Evolutionary conservation across 1,284 basidiomycete genomes (phyloP).

Genomic region (Ceratobasidium sp.): DNA sequence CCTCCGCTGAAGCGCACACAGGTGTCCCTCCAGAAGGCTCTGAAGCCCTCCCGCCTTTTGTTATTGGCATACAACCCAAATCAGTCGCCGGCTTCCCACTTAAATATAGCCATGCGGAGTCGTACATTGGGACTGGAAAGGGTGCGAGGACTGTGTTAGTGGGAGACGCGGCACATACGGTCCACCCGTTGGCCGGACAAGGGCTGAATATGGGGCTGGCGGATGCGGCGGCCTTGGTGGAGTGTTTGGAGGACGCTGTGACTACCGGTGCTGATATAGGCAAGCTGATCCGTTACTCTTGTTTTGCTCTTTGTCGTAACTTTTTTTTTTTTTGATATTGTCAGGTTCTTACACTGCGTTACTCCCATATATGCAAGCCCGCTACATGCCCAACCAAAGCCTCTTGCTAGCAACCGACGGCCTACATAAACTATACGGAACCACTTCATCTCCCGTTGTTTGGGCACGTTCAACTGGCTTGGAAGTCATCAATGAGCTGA

Average conservation of each 20-base stretch:
- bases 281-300: constrained; percentile 51
- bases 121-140: constrained; percentile 81
- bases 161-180: constrained; percentile 96
- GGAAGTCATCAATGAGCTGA: constrained; percentile 92
- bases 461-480: constrained; percentile 88
- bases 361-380: constrained; percentile 78
- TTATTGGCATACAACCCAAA: constrained; percentile 78
- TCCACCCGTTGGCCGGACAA: constrained; percentile 98
- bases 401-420: constrained; percentile 88
- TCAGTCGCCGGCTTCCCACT: constrained; percentile 93
- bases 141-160: constrained; percentile 85
- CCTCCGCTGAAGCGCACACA: constrained; percentile 53
- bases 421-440: constrained; percentile 85
- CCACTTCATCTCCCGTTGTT: constrained; percentile 75
- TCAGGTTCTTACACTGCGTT: constrained; percentile 83
- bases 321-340: neutral
- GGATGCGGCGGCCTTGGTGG: constrained; percentile 80
- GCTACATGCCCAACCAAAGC: constrained; percentile 88
- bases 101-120: constrained; percentile 86
- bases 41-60: constrained; percentile 78
- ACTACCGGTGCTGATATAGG: constrained; percentile 83
- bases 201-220: constrained; percentile 94
- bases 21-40: constrained; percentile 75
- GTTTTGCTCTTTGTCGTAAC: neutral
- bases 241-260: constrained; percentile 70